Evolutionary conservation across 305 asterid genomes (phyloP).

Genomic region (Solanum aculeatissimum): DNA sequence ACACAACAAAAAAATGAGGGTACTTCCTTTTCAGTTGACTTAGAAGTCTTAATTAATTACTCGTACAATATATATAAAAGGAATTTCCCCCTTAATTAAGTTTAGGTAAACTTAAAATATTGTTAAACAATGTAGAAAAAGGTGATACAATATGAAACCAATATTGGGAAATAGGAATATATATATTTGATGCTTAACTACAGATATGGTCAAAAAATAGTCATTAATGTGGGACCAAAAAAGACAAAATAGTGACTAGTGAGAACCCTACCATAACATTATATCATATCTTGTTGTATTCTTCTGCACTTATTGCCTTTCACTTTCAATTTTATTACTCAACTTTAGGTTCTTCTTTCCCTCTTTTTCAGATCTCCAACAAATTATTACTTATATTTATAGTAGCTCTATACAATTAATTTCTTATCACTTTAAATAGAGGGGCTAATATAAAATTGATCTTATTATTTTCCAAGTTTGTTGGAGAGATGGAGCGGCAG

Average conservation of each 20-base stretch:
- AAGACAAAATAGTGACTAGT: not conserved
- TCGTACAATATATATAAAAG: not conserved
- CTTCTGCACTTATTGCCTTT: not conserved
- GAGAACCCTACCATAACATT: not conserved
- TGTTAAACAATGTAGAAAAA: not conserved
- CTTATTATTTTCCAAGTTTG: not conserved
- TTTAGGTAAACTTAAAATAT: not conserved
- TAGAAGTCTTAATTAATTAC: not conserved
- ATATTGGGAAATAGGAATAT: not conserved
- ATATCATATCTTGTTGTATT: not conserved
- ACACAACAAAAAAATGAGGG: not conserved
- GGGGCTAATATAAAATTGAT: not conserved
- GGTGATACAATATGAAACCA: not conserved
- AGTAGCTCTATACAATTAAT: not conserved
- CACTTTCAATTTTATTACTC: not conserved
- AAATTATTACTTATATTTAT: not conserved
- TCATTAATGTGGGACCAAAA: not conserved
- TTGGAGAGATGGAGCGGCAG: not conserved
- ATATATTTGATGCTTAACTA: not conserved
- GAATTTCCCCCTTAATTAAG: not conserved
- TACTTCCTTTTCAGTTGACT: not conserved
- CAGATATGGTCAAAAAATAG: not conserved
- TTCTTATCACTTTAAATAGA: not conserved
- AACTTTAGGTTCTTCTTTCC: not conserved
- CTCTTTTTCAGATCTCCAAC: not conserved